A percentile compares a stretch with the other conserved stretches of the same genome.
Evolutionary conservation across 1,284 basidiomycete genomes (phyloP).

Genomic region (Bjerkandera adusta): DNA sequence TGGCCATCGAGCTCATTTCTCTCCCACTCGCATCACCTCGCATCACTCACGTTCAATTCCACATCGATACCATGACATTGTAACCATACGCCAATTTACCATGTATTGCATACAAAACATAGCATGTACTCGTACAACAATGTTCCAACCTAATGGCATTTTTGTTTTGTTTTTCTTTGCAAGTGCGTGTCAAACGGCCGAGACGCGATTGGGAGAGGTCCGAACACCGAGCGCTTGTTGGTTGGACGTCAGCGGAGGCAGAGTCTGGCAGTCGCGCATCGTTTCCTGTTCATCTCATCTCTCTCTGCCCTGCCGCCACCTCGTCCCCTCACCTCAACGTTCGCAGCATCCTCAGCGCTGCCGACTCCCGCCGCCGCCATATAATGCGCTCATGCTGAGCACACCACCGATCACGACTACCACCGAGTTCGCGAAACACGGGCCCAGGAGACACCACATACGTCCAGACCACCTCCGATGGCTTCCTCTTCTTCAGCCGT

Average conservation of each 20-base stretch:
- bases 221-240: neutral
- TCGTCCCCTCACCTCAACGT: neutral
- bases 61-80: conserved; percentile 4
- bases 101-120: conserved; percentile 1
- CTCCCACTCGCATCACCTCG: neutral
- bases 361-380: neutral
- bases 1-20: neutral
- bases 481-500: conserved; percentile 12
- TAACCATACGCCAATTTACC: neutral
- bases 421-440: neutral
- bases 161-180: neutral
- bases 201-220: conserved; percentile 4
- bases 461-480: conserved; percentile 5
- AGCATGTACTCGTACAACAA: neutral
- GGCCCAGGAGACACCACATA: neutral
- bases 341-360: too few relatives aligned
- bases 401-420: neutral
- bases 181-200: neutral
- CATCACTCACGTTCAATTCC: too few relatives aligned
- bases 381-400: conserved; percentile 3
- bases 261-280: neutral
- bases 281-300: neutral
- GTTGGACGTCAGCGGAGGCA: conserved; percentile 4
- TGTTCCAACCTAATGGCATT: neutral
- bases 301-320: neutral